Base-by-base conservation (phyloP, 23 red algal species). In the Chondrus crispus region DNA sequence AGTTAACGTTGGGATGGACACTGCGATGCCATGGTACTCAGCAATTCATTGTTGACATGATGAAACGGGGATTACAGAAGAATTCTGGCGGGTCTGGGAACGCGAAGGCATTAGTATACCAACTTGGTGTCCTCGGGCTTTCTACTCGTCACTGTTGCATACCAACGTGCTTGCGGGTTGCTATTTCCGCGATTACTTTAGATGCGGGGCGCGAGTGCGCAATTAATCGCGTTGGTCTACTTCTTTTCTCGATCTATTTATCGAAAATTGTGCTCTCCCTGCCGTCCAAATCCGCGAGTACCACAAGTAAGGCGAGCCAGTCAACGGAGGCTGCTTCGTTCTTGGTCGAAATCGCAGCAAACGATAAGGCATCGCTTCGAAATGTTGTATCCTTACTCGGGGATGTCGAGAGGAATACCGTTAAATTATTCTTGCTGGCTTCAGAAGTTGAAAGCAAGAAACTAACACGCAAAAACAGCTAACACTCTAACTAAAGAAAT, bases 21-120 rank as follows among this genome's bases (percentile, higher is more conserved):
- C 62, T 90, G 9, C 33, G 62, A 46, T 90, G 87, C 74, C 72
- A 90, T 52, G 53, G 53, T 13, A 66, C 68, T n/a, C 71, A 80
- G 39, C 43, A 57, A 16, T 90, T 79, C 47, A 11, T 81, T n/a
- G 33, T 90, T 35, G 45, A 60, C 35, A 53, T 74, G 60, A 47
- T 41, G 37, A 13, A 49, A 14, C 6, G 26, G 3, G 37, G 7
- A 9, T 32, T 32, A 6, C 18, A 32, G 26, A 32, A 22, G 35
- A 32, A 66, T 66, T 32, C 60, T 9, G 60, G 35, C 26, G 60
- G 26, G 35, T 9, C 35, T 22, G 26, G 35, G 13, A 13, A 29
- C 44, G 26, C 62, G 32, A 26, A 48, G 22, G 19, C 80, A 30
- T 48, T 90, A 3, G 28, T 81, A 7, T 37, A 79, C 30, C 51